These are phyloP conservation scores for Daldinia loculata DNA, from an alignment of 495 filamentous ascomycete species.

Conservation along the genomic window DNA sequence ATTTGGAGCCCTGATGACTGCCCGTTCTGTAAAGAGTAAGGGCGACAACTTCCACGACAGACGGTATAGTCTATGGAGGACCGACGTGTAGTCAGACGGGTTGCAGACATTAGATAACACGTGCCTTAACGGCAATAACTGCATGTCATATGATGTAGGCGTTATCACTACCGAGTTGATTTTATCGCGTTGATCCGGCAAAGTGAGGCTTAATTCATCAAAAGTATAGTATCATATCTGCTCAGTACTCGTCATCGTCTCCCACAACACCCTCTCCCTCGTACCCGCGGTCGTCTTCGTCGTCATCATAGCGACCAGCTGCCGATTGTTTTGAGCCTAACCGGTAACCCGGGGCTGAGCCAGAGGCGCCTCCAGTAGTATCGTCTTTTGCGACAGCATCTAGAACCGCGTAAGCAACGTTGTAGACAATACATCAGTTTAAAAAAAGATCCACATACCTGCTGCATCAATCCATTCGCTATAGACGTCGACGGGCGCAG, in stretches of 20 bases:
- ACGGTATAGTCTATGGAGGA: slow-evolving; percentile 1
- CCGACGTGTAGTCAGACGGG: neutral
- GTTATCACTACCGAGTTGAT: neutral
- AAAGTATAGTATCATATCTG: neutral
- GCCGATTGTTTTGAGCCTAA: slow-evolving; percentile 52
- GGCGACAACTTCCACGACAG: neutral
- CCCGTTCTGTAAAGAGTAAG: neutral
- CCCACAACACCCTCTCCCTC: slow-evolving; percentile 54
- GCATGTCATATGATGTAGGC: neutral
- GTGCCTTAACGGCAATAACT: neutral
- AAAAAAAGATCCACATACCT: slow-evolving; percentile 64
- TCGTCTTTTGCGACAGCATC: slow-evolving; percentile 57
- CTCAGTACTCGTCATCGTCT: slow-evolving; percentile 56
- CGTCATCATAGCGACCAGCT: slow-evolving; percentile 57
- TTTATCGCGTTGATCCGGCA: neutral
- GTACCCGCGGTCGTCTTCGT: slow-evolving; percentile 56
- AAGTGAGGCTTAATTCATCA: neutral
- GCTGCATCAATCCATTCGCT: slow-evolving; percentile 98
- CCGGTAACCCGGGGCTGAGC: slow-evolving; percentile 44
- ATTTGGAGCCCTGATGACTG: neutral
- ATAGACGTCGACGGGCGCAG: slow-evolving; percentile 91
- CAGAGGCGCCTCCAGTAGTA: slow-evolving; percentile 23
- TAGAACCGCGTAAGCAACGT: slow-evolving; percentile 35
- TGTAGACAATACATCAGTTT: neutral
- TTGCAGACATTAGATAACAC: neutral